Evolutionary conservation across 352 stramenopile species (phyloP), one percentile per base, ranked within the genome.

Genomic region (Phytophthora sp.): DNA sequence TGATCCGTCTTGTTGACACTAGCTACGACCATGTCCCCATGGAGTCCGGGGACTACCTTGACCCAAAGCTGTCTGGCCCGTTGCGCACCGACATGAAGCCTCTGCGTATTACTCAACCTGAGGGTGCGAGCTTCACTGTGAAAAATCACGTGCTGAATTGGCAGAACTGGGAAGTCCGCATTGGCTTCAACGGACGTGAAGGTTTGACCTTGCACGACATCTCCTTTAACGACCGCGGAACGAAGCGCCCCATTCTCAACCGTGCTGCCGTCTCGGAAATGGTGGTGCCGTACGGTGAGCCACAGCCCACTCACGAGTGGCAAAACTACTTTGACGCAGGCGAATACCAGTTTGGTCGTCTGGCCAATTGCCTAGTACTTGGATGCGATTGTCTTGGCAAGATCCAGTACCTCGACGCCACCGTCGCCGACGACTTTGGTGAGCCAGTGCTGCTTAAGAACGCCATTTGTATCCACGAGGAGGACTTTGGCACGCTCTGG

Each of bases 241-340:
- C 39, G 27, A 71, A 75, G 60, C 61, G 76, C n/a, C 66, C 70
- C 9, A 72, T 94, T 23, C 55, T 94, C 38, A 81, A 91, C 54
- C 82, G 85, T 18, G 75, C 69, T 2, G 72, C 66, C 7, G 57
- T 96, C 17, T 88, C 87, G 2, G 85, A 96, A 71, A 96, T 94
- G 85, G 82, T 88, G 24, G 85, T 96, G n/a, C 85, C 85, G 0
- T 96, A 96, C 53, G 85, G 72, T 1, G 84, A 94, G 62, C 83
- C 84, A 2, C 62, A 78, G 46, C 68, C 79, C 8, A 88, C 84
- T 0, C 83, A 82, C 64, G 70, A 79, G 35, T 80, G 84, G 52
- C 91, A 94, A 46, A 92, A 89, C 75, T 89, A 88, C 52, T 94
- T 95, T 53, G 87, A 95, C 58, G 87, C 89, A 3, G 82, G 83